These are phyloP conservation scores for Colletotrichum viniferum DNA, from an alignment of 2,329 filamentous ascomycete genomes.

Conservation along the genomic window DNA sequence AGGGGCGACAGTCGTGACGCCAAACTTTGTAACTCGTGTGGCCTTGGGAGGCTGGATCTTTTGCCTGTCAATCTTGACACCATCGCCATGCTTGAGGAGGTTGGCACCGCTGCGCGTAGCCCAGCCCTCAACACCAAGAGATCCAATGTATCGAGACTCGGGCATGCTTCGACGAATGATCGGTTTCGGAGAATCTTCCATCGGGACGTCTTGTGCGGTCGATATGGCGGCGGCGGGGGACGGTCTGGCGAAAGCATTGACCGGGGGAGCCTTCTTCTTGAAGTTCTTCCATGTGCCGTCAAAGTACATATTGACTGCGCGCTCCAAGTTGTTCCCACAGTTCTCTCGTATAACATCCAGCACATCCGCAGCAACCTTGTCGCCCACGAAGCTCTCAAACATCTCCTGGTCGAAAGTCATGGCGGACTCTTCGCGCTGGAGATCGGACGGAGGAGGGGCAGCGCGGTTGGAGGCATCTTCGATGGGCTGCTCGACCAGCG, in stretches of 20 bases:
- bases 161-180: slow-evolving; percentile 34
- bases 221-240: neutral
- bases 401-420: slow-evolving; percentile 58
- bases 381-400: slow-evolving; percentile 66
- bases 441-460: slow-evolving; percentile 2
- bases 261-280: slow-evolving; percentile 32
- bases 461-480: slow-evolving; percentile 23
- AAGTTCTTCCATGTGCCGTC: slow-evolving; percentile 69
- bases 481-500: slow-evolving; percentile 24
- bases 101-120: slow-evolving; percentile 81
- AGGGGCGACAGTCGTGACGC: slow-evolving; percentile 33
- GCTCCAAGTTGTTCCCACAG: slow-evolving; percentile 63
- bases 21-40: slow-evolving; percentile 47
- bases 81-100: slow-evolving; percentile 80
- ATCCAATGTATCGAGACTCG: slow-evolving; percentile 76
- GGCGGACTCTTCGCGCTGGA: slow-evolving; percentile 28
- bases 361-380: slow-evolving; percentile 53
- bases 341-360: slow-evolving; percentile 55
- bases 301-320: slow-evolving; percentile 72
- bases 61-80: slow-evolving; percentile 85
- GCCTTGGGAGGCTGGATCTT: slow-evolving; percentile 68
- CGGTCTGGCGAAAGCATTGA: neutral
- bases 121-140: slow-evolving; percentile 92
- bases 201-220: neutral
- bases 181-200: slow-evolving; percentile 1